Base-by-base conservation (phyloP, 2,329 filamentous ascomycete genomes). In the Aspergillus transmontanensis region DNA sequence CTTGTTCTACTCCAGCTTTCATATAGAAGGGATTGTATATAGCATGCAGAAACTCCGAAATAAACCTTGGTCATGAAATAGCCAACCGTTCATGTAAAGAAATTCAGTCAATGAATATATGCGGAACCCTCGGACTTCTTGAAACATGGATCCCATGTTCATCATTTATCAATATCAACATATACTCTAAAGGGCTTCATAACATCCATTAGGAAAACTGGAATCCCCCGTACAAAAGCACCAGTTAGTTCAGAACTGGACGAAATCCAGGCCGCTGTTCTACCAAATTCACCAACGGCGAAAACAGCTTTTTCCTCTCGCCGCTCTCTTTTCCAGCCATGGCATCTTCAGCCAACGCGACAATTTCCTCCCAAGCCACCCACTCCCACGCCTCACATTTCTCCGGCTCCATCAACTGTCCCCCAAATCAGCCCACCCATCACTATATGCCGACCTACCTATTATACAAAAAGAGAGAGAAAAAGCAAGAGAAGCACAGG, bases 381-480 rank as follows among this genome's bases (percentile, higher is more conserved):
- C 84, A 86, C 21, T 82, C 76, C 85, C 85, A 87, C 0, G 74
- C 76, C 19, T 81, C 81, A 68, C 85, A 87, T 71, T 86, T 87
- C 5, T 85, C 76, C 0, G 82, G 81, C 66, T 85, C 83, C 67
- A 73, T 58, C 36, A 75, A 36, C 60, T 69, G 63, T 36, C 6
- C 10, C 10, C 19, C 30, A 53, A 9, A 19, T 55, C n/a, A 55
- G 60, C n/a, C 36, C 30, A 32, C 4, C 43, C 16, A 32, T 51
- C 12, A 36, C 51, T 21, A 36, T 16, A 53, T n/a, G 34, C 19
- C 34, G 14, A 50, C 16, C 51, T 54, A 66, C 54, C 28, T 34
- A 39, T 26, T 26, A 26, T 26, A 26, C 1, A 26, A 26, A 26
- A 26, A 4, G 23, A 26, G 23, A 26, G 23, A 1, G 23, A 26